A percentile compares a stretch with the other conserved stretches of the same genome.
phyloP scores from a whole-genome alignment of 257 asterid genomes.

The Leptodermis oblonga region DNA sequence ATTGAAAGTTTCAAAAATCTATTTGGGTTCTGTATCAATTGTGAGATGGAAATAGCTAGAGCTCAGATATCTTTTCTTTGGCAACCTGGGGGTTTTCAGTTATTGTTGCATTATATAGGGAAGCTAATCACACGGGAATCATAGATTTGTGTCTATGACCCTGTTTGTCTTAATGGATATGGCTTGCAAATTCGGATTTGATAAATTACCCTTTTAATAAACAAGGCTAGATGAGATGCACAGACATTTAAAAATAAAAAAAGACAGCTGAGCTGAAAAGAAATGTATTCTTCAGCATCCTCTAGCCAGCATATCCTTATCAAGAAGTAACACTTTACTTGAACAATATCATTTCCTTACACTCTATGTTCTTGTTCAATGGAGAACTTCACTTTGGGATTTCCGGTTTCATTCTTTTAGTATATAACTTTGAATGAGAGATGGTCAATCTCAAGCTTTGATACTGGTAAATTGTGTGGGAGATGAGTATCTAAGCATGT shows the following conservation, averaged over 20 bases:
- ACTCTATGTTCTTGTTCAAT: not conserved
- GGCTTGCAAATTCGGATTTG: not conserved
- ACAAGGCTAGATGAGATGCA: not conserved
- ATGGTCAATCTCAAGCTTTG: not conserved
- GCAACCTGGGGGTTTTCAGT: not conserved
- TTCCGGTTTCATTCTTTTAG: not conserved
- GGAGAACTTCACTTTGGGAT: not conserved
- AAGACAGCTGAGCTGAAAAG: not conserved
- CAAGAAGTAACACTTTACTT: not conserved
- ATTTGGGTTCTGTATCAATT: not conserved
- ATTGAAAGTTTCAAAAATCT: not conserved
- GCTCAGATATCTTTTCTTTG: not conserved
- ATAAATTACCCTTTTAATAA: not conserved
- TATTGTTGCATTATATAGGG: not conserved
- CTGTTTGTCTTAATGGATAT: no score
- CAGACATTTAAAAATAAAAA: no score
- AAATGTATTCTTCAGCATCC: not conserved
- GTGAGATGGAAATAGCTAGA: not conserved
- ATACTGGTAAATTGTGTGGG: not conserved
- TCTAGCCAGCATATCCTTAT: not conserved
- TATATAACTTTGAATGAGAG: not conserved
- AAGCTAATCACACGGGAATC: not conserved
- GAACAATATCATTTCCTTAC: not conserved
- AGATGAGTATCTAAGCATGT: not conserved
- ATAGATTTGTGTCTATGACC: not conserved